Evolutionary conservation across 441 rosid species (phyloP).

Genomic region (Pelargonium myrrhifolium): DNA sequence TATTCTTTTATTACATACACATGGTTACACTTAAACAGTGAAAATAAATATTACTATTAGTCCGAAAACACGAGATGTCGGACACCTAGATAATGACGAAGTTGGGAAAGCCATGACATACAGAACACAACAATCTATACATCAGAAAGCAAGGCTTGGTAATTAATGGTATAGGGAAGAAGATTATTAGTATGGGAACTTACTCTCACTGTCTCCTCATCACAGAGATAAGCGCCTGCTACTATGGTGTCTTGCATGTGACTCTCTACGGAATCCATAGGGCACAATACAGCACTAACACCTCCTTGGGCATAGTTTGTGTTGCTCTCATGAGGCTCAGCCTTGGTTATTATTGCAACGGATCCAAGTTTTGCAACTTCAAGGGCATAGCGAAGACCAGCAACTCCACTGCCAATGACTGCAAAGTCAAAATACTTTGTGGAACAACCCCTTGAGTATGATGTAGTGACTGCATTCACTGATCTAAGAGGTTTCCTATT

Average conservation of each 20-base stretch:
- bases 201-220: slow-evolving; percentile 89
- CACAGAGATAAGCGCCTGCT: slow-evolving; percentile 90
- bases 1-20: background rate
- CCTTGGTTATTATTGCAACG: slow-evolving; percentile 87
- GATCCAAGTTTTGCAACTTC: slow-evolving; percentile 89
- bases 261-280: slow-evolving; percentile 90
- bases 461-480: slow-evolving; percentile 18
- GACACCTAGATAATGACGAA: background rate
- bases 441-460: slow-evolving; percentile 38
- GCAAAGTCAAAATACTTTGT: slow-evolving; percentile 78
- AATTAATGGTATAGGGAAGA: background rate
- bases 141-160: background rate
- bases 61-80: background rate
- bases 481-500: slow-evolving; percentile 29
- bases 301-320: slow-evolving; percentile 99
- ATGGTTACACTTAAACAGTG: background rate
- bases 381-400: slow-evolving; percentile 89
- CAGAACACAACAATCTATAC: background rate
- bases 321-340: slow-evolving; percentile 93
- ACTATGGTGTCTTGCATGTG: slow-evolving; percentile 94
- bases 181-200: slow-evolving; percentile 24
- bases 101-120: background rate
- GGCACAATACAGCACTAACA: slow-evolving; percentile 89
- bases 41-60: background rate
- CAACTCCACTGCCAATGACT: slow-evolving; percentile 93